Conservation (phyloP, 129 eudicot species). For the Silybum marianum region DNA sequence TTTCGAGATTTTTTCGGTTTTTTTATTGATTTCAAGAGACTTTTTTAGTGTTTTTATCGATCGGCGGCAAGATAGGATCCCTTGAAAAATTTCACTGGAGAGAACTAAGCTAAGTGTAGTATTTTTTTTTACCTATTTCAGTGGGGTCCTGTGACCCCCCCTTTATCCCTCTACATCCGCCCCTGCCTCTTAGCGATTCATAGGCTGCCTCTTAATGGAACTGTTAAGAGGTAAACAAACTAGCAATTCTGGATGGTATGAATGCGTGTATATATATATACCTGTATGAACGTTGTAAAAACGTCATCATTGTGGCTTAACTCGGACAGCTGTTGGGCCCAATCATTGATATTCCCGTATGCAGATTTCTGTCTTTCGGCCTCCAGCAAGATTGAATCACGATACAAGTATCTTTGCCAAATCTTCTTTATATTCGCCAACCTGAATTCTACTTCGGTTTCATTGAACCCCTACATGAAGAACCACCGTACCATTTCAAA, state of each 20-base stretch:
- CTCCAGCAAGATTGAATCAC: conserved; percentile 80
- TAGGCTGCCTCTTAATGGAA: too few species aligned
- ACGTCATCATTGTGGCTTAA: conserved; percentile 74
- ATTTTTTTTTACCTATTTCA: too few species aligned
- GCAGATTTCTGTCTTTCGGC: conserved; percentile 79
- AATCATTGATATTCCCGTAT: conserved; percentile 45
- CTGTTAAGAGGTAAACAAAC: too few species aligned
- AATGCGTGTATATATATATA: conserved; percentile 19
- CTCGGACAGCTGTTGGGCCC: conserved; percentile 66
- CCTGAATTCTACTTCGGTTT: conserved; percentile 82
- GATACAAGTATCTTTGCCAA: conserved; percentile 89
- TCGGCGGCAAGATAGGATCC: too few species aligned
- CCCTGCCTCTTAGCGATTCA: too few species aligned
- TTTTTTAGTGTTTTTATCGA: too few species aligned
- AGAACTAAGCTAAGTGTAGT: too few species aligned
- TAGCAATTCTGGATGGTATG: not conserved
- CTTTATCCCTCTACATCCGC: too few species aligned
- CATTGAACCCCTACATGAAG: conserved; percentile 59
- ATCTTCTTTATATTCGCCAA: conserved; percentile 78
- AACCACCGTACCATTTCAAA: conserved; percentile 16
- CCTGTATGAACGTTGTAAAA: conserved; percentile 84
- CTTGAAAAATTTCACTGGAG: too few species aligned
- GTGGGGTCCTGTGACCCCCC: too few species aligned
- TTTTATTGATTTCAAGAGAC: too few species aligned
- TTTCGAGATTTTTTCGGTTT: too few species aligned